Evolutionary conservation across 2,329 filamentous ascomycete genomes (phyloP).

Genomic region (Clathrospora elynae): DNA sequence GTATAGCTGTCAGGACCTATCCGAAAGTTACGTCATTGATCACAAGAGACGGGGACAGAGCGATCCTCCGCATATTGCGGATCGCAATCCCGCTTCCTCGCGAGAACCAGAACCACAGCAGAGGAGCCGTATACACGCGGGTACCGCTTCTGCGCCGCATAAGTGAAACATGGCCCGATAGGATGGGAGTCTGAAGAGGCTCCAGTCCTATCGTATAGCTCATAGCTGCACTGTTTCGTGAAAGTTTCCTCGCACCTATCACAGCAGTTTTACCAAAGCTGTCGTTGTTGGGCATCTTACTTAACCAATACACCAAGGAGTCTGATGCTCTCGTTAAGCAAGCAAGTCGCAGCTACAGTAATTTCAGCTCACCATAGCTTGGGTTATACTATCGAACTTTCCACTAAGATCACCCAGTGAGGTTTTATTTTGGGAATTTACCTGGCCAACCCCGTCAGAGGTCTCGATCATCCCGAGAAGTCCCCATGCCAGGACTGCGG

Average conservation of each 20-base stretch:
- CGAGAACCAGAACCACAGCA: constrained; percentile 31
- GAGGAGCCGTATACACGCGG: constrained; percentile 23
- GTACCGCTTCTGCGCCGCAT: constrained; percentile 26
- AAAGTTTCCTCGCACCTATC: not conserved
- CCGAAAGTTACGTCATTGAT: constrained; percentile 36
- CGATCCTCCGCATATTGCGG: constrained; percentile 39
- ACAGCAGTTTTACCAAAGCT: not conserved
- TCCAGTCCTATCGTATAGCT: constrained; percentile 9
- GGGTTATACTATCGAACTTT: too few relatives aligned
- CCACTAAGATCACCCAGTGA: too few relatives aligned
- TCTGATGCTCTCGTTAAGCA: too few relatives aligned
- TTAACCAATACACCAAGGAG: too few relatives aligned
- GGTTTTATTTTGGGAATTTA: too few relatives aligned
- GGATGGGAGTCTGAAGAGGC: constrained; percentile 14
- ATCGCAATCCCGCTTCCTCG: constrained; percentile 43
- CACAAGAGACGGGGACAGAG: constrained; percentile 26
- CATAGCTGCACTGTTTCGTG: constrained; percentile 9
- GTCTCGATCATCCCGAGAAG: too few relatives aligned
- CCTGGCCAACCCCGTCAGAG: too few relatives aligned
- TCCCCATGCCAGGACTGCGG: too few relatives aligned
- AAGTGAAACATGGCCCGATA: constrained; percentile 22
- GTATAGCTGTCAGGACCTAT: constrained; percentile 17
- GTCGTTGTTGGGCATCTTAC: too few relatives aligned
- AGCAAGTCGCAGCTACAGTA: too few relatives aligned
- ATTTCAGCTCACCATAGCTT: too few relatives aligned